Base-by-base conservation (phyloP, 257 asterid genomes). In the Sherardia arvensis region DNA sequence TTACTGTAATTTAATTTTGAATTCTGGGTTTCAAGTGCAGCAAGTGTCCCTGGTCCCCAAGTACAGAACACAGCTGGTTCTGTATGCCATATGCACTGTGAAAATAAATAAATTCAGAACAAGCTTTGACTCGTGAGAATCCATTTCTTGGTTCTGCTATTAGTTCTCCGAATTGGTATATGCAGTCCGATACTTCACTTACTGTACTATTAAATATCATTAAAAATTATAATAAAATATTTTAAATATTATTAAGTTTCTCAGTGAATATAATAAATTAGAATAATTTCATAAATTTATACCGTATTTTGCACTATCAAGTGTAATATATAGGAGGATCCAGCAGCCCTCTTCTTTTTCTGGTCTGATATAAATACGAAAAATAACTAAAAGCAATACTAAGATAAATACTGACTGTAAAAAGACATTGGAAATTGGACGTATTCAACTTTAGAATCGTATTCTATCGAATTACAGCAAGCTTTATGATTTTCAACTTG, bases 401-500 rank as follows among this genome's bases (percentile, higher is more conserved):
- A 36, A 36, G 45, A 43, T n/a, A 6, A 11, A 40, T 40, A 40
- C n/a, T 14, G 48, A 15, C 20, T 43, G 27, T 38, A 38, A 11
- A 38, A 21, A 55, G 60, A 12, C 60, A 23, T 55, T 55, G 60
- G 60, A 55, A 15, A 17, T 47, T 47, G 67, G 68, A 64, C 68
- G 36, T 29, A 28, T 47, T 64, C 47, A 64, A 29, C 68, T 64
- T 64, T 64, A 27, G 38, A 63, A 63, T 58, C 34, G 21, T 28
- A 28, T 63, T 62, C 67, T 20, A 20, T 15, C 5, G 68, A 64
- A 21, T 48, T 64, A 64, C 59, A 40, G 38, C 48, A 20, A 28
- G 47, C 68, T 64, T 64, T 64, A 29, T 64, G 32, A 28, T 32
- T 57, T 64, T 29, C 11, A 64, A 25, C 36, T 23, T 38, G 23